A percentile compares a stretch with the other conserved stretches of the same genome.
These are phyloP conservation scores for Camellia lanceoleosa DNA, from an alignment of 148 eudicot genomes.

Conservation along the genomic window DNA sequence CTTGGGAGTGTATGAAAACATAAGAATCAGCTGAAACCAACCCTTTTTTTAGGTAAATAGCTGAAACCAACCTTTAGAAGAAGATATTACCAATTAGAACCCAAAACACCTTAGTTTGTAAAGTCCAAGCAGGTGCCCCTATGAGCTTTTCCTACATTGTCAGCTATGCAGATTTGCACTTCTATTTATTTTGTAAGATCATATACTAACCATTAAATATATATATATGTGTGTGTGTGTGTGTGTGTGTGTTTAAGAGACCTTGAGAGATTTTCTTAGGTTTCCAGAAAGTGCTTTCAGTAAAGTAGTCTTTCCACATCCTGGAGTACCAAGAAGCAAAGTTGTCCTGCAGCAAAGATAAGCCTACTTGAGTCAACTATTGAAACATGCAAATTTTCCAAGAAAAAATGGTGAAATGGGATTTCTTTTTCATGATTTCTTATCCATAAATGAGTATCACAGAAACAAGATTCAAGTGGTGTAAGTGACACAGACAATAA, in stretches of 20 bases:
- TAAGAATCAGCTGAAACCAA: not conserved
- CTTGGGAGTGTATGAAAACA: too few relatives aligned
- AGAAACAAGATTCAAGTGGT: too few relatives aligned
- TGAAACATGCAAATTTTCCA: not conserved
- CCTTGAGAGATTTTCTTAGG: constrained; percentile 62
- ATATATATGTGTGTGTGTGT: not conserved
- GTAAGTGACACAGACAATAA: too few relatives aligned
- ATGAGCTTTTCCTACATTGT: too few relatives aligned
- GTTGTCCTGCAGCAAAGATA: constrained; percentile 51
- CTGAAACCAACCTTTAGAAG: not conserved
- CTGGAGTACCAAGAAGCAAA: constrained; percentile 80
- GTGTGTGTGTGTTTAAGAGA: constrained; percentile 8
- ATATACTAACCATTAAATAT: not conserved
- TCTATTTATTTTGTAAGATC: not conserved
- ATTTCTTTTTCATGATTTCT: not conserved
- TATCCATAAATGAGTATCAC: not conserved
- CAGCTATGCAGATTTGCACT: too few relatives aligned
- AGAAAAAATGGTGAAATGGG: not conserved
- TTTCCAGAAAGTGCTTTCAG: constrained; percentile 75
- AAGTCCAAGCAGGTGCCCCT: not conserved
- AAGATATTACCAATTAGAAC: not conserved
- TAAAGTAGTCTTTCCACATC: constrained; percentile 77
- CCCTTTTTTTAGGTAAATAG: not conserved
- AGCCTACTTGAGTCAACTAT: not conserved
- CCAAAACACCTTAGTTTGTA: not conserved